Evolutionary conservation across 2,329 filamentous ascomycete species (phyloP), one percentile per base, ranked within the genome.

Genomic region (Apiospora hydei): DNA sequence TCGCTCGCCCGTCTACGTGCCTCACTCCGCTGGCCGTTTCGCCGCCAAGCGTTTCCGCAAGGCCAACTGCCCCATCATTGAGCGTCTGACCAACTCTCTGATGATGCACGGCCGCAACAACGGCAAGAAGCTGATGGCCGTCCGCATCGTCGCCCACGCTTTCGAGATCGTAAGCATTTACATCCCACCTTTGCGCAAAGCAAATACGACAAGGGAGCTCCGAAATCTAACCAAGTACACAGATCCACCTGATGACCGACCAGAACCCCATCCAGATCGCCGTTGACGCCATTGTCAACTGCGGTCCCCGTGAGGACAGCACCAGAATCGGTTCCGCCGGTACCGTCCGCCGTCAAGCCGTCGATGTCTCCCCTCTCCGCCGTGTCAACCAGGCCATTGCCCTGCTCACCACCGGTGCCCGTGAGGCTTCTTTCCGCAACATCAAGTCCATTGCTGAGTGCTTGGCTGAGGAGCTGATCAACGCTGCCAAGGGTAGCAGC

Each of bases 31-130:
- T 83, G 96, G 96, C 85, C 94, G 95, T 85, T 99, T 98, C 92
- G 96, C 96, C 84, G 91, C 93, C 88, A 99, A 99, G 95, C 93
- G 97, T 85, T 99, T 99, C 94, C 94, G 96, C 90, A 99, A 99
- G 93, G 96, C 97, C 85, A 97, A 98, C 92, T 99, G 96, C 94
- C 96, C 96, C 83, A 98, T 99, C 92, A 98, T 99, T 85, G 96
- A 99, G 94, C 96, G 96, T 86, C 93, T 99, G 82, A 99, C 96
- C 91, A 99, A 99, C 94, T 98, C 96, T 74, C 93, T 99, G 86
- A 99, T 99, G 97, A 98, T 98, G 96, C 98, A 99, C 93, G 96
- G 96, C 88, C 96, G 96, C 89, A 99, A 99, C 94, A 99, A 98
- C 94, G 96, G 96, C 88, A 99, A 99, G 94, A 99, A 99, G 94